Percentiles rank a stretch among this genome's conserved stretches.
These are phyloP conservation scores for Coemansia asiatica DNA, from an alignment of 192 early-diverging fungal species.

Conservation along the genomic window DNA sequence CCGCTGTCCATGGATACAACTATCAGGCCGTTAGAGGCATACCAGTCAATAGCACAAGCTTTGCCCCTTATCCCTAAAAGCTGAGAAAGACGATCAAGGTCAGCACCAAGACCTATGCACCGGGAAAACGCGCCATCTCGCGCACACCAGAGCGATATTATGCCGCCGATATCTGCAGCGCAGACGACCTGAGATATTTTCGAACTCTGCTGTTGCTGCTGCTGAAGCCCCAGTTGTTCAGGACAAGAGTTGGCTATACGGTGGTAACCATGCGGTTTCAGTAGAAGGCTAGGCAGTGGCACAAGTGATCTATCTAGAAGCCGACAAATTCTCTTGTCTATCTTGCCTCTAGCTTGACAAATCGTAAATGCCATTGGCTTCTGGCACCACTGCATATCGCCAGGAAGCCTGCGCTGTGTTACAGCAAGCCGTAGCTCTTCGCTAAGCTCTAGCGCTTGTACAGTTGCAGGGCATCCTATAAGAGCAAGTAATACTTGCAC, in stretches of 20 bases:
- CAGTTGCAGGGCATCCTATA: too few species aligned
- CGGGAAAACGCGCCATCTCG: neutral
- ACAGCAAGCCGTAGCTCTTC: too few species aligned
- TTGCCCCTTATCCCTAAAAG: conserved; percentile 31
- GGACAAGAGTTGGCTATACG: neutral
- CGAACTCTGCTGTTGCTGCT: neutral
- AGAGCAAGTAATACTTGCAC: too few species aligned
- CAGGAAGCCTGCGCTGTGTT: too few species aligned
- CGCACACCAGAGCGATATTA: conserved; percentile 38
- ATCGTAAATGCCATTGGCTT: too few species aligned
- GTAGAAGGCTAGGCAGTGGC: too few species aligned
- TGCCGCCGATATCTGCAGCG: conserved; percentile 7
- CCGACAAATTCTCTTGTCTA: too few species aligned
- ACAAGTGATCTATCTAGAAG: too few species aligned
- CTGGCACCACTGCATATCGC: too few species aligned
- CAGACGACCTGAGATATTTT: conserved; percentile 18
- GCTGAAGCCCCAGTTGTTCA: neutral
- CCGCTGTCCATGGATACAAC: conserved; percentile 34
- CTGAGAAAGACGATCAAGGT: conserved; percentile 16
- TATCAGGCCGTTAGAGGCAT: conserved; percentile 33
- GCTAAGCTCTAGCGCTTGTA: too few species aligned
- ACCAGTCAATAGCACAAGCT: conserved; percentile 6
- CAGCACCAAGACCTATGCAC: conserved; percentile 18
- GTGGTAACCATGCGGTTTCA: neutral
- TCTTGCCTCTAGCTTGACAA: too few species aligned